A percentile compares a stretch with the other conserved stretches of the same genome.
Evolutionary conservation across 2,329 filamentous ascomycete species (phyloP).

Genomic region (Diaporthe eres): DNA sequence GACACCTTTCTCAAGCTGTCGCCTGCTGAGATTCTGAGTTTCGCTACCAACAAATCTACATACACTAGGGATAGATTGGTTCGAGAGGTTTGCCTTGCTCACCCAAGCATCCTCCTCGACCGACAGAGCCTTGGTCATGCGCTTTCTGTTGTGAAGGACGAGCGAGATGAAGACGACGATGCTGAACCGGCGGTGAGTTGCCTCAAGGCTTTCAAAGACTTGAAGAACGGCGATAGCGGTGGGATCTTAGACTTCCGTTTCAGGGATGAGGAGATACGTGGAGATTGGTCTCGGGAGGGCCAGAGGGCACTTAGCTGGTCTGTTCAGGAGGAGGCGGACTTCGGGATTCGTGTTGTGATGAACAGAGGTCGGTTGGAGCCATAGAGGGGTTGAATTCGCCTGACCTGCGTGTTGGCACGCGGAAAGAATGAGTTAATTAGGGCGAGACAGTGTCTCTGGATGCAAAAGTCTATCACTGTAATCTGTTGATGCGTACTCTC

Average conservation of each 20-base stretch:
- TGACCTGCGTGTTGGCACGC: background rate
- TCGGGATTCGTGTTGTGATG: constrained; percentile 16
- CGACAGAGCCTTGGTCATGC: constrained; percentile 36
- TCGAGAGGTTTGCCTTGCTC: constrained; percentile 55
- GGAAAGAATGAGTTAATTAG: background rate
- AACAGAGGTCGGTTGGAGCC: constrained; percentile 28
- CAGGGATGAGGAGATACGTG: constrained; percentile 7
- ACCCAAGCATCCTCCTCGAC: constrained; percentile 47
- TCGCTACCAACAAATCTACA: constrained; percentile 58
- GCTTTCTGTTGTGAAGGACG: constrained; percentile 26
- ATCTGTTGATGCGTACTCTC: background rate
- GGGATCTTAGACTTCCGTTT: constrained; percentile 36
- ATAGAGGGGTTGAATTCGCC: background rate
- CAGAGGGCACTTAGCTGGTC: constrained; percentile 24
- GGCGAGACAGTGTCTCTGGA: background rate
- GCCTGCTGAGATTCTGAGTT: constrained; percentile 63
- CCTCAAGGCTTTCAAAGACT: background rate
- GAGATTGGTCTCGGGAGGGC: background rate
- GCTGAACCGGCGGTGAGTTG: too few species aligned
- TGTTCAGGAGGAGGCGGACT: constrained; percentile 2
- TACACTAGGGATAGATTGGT: constrained; percentile 63
- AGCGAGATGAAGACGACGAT: constrained; percentile 6
- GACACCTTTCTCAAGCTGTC: constrained; percentile 65
- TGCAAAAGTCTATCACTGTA: background rate
- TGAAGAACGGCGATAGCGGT: constrained; percentile 19